Conservation (phyloP, 1,139 yeast genomes). For the Groenewaldozyma sp. region DNA sequence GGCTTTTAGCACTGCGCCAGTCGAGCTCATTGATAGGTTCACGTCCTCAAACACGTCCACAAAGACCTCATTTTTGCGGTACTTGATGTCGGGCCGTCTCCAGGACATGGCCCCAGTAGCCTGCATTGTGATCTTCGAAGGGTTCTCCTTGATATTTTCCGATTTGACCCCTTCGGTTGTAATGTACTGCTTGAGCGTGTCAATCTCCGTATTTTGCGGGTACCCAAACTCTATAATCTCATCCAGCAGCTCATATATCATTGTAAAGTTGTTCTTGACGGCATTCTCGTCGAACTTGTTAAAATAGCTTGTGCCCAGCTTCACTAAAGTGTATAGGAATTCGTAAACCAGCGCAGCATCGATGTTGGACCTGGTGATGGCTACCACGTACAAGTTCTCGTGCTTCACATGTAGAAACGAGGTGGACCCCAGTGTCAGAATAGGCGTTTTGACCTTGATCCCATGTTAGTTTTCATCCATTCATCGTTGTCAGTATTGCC, state of each 20-base stretch:
- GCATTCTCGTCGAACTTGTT: conserved; percentile 37
- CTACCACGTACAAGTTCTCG: conserved; percentile 70
- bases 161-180: conserved; percentile 27
- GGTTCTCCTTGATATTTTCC: conserved; percentile 14
- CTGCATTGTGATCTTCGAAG: conserved; percentile 32
- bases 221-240: conserved; percentile 76
- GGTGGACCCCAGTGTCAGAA: conserved; percentile 84
- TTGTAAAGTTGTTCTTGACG: conserved; percentile 52
- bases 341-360: conserved; percentile 79
- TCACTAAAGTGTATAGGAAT: conserved; percentile 55
- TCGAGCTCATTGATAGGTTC: conserved; percentile 47
- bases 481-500: background rate
- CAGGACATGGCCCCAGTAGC: conserved; percentile 47
- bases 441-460: conserved; percentile 59
- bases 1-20: conserved; percentile 50
- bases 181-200: conserved; percentile 35
- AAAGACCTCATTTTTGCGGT: conserved; percentile 73
- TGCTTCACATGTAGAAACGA: conserved; percentile 74
- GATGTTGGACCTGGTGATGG: conserved; percentile 78
- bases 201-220: conserved; percentile 61
- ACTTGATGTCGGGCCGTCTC: conserved; percentile 65
- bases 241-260: conserved; percentile 68
- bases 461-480: background rate
- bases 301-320: conserved; percentile 31
- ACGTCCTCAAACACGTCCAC: conserved; percentile 71